Conservation (phyloP, 495 filamentous ascomycete genomes). For the Penicillium antarcticum region DNA sequence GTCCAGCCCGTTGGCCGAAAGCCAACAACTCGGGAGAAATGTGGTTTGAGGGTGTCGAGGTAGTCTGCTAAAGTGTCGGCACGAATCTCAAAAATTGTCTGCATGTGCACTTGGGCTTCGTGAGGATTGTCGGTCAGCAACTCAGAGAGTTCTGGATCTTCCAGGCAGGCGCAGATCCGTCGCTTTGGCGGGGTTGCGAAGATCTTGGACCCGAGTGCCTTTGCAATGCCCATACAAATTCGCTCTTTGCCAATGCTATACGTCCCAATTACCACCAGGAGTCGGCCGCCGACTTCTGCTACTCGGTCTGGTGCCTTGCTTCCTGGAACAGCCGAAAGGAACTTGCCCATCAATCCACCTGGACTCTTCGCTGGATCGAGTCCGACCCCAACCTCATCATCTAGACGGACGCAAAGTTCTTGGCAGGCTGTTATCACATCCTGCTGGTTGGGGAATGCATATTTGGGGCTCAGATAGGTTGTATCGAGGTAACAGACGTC, state of each 20-base stretch:
- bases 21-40: slow-evolving; percentile 84
- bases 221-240: slow-evolving; percentile 87
- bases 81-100: slow-evolving; percentile 85
- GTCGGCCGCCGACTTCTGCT: slow-evolving; percentile 48
- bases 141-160: slow-evolving; percentile 74
- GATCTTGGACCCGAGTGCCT: slow-evolving; percentile 84
- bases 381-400: slow-evolving; percentile 53
- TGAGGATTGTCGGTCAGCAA: slow-evolving; percentile 75
- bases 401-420: slow-evolving; percentile 76
- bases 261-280: slow-evolving; percentile 91
- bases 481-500: slow-evolving; percentile 97
- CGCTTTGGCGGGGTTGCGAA: slow-evolving; percentile 81
- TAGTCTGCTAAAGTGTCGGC: slow-evolving; percentile 87
- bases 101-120: slow-evolving; percentile 96
- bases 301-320: slow-evolving; percentile 1
- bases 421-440: slow-evolving; percentile 84
- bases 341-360: slow-evolving; percentile 60
- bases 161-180: slow-evolving; percentile 76
- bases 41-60: slow-evolving; percentile 67
- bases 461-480: slow-evolving; percentile 93
- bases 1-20: slow-evolving; percentile 93
- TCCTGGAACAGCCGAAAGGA: slow-evolving; percentile 37
- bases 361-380: slow-evolving; percentile 33
- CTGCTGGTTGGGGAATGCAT: slow-evolving; percentile 86
- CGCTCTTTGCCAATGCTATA: slow-evolving; percentile 98